phyloP scores from a whole-genome alignment of 495 filamentous ascomycete genomes.

The Choiromyces venosus region DNA sequence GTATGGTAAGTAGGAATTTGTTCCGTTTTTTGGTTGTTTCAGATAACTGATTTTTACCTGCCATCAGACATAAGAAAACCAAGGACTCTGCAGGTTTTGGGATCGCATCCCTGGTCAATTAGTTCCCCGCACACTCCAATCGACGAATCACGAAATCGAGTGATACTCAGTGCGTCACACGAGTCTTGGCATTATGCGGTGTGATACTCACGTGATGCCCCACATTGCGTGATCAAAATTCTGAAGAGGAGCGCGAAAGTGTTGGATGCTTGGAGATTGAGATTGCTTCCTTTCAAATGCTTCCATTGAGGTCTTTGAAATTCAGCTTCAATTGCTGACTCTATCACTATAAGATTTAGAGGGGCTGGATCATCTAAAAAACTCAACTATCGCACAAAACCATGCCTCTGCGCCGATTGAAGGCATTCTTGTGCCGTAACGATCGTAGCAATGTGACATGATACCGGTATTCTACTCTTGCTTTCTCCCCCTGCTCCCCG shows the following conservation, averaged over 20 bases:
- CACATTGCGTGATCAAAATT: not conserved
- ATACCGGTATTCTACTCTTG: not conserved
- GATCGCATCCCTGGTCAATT: no score
- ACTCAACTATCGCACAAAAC: not conserved
- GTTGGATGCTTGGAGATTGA: not conserved
- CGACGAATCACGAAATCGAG: not conserved
- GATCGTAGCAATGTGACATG: no score
- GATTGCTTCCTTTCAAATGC: not conserved
- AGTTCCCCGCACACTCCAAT: not conserved
- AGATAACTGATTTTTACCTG: no score
- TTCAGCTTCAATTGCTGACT: not conserved
- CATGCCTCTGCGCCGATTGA: not conserved
- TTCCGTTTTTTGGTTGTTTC: no score
- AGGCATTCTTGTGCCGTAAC: no score
- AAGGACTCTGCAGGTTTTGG: no score
- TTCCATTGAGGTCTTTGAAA: not conserved
- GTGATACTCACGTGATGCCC: not conserved
- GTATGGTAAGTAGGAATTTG: no score
- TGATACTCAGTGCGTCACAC: not conserved
- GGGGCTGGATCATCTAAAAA: not conserved
- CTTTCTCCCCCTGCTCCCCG: not conserved
- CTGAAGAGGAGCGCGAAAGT: not conserved
- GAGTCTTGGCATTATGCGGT: not conserved
- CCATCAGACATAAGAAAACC: no score
- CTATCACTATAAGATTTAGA: not conserved